Evolutionary conservation across 192 early-diverging fungal genomes (phyloP), one percentile per base, ranked within the genome.

Genomic region (Anaeromyces robustus): DNA sequence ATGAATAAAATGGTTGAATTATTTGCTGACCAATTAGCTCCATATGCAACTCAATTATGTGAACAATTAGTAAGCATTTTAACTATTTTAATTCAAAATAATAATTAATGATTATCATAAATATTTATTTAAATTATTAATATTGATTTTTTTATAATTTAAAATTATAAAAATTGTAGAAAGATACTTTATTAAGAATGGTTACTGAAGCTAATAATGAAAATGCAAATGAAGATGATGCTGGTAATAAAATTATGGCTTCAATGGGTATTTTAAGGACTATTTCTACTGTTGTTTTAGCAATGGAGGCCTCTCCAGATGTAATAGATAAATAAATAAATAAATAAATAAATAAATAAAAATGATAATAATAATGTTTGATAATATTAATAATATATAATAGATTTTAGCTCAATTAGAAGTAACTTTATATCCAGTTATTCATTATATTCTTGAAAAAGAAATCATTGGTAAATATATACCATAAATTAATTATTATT

Each of bases 1-100:
- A 95, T 98, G 89, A 95, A 98, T 79, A 90, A 92, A 80, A 92
- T 99, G 85, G 95, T 98, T 11, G 94, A 94, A 82, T 91, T 93
- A 30, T 99, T 95, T 89, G 89, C 96, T 30, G 92, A 95, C 41
- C 92, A 96, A 82, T 87, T 99, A 84, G 90, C 90, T 19, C 98
- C 98, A 9, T 99, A 96, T 85, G 95, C 98, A 6, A 90, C 94
- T 30, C 90, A 97, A 85, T 91, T 99, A 22, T 92, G 91, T 79
- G 89, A 90, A 77, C 94, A 96, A 84, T 87, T 99, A 85, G 88
- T 92, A 83, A 32, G 78, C 79, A n/a, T n/a, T n/a, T n/a, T n/a
- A n/a, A n/a, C n/a, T n/a, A n/a, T n/a, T n/a, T n/a, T n/a, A n/a
- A n/a, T n/a, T n/a, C n/a, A n/a, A n/a, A n/a, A n/a, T n/a, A n/a